A percentile compares a stretch with the other conserved stretches of the same genome.
Evolutionary conservation across 768 basidiomycete species (phyloP).

Genomic region (Naganishia vaughanmartiniae): DNA sequence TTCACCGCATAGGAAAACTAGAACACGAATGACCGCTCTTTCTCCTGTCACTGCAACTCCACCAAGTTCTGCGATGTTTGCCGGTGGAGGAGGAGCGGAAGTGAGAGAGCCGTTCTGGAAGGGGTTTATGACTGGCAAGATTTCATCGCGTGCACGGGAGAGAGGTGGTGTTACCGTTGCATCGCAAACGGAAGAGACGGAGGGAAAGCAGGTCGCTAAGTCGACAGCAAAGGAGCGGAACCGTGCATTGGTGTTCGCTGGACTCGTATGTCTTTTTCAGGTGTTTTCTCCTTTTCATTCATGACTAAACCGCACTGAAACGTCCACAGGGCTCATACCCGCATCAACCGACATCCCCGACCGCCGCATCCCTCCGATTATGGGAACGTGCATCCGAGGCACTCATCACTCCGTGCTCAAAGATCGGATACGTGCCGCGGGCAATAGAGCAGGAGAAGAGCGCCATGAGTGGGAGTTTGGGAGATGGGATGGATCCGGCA

Average conservation of each 20-base stretch:
- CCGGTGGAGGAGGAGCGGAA: neutral
- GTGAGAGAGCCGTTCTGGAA: slow-evolving; percentile 17
- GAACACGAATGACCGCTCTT: neutral
- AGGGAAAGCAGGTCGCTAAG: neutral
- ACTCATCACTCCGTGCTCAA: slow-evolving; percentile 35
- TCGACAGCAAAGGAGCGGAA: slow-evolving; percentile 21
- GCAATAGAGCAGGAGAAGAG: slow-evolving; percentile 14
- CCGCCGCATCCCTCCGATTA: slow-evolving; percentile 39
- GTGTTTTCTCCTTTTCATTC: neutral
- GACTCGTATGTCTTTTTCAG: slow-evolving; percentile 38
- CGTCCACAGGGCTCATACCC: slow-evolving; percentile 47
- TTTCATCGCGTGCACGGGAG: neutral
- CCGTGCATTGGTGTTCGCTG: slow-evolving; percentile 45
- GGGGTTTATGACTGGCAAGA: slow-evolving; percentile 14
- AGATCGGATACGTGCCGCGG: slow-evolving; percentile 11
- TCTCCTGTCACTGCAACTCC: neutral
- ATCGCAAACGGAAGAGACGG: neutral
- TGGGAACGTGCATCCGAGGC: slow-evolving; percentile 50
- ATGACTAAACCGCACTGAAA: neutral
- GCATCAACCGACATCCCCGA: slow-evolving; percentile 46
- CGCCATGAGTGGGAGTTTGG: slow-evolving; percentile 19
- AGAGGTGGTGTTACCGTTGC: neutral
- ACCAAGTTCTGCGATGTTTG: too few species aligned
- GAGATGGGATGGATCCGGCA: slow-evolving; percentile 19
- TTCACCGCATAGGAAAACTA: neutral